These are phyloP conservation scores for Carex kokanica DNA, from an alignment of 176 grass and related monocot species.

Conservation along the genomic window DNA sequence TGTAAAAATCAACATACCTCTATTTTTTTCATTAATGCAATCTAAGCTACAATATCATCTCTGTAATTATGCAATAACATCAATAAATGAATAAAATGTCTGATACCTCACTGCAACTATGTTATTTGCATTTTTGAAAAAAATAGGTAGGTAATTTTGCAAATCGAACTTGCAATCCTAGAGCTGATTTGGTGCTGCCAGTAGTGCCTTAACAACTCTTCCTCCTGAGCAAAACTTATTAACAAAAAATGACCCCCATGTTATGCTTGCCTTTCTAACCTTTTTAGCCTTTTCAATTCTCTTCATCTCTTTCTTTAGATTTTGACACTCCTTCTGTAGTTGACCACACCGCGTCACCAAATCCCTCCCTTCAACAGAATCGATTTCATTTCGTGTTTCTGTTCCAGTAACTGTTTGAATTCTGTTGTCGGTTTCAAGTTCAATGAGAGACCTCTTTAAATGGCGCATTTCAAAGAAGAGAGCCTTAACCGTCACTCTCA, in stretches of 20 bases:
- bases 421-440: neutral
- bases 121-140: neutral
- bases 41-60: neutral
- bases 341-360: neutral
- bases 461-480: constrained; percentile 95
- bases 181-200: neutral
- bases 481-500: constrained; percentile 74
- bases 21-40: neutral
- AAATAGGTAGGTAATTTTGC: neutral
- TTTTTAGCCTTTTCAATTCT: neutral
- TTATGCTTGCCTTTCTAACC: neutral
- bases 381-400: constrained; percentile 1
- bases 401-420: neutral
- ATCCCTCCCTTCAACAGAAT: neutral
- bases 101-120: neutral
- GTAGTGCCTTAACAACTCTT: constrained; percentile 3
- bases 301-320: constrained; percentile 13
- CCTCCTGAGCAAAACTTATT: neutral
- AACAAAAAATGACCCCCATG: constrained; percentile 8
- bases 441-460: constrained; percentile 35
- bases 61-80: neutral
- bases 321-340: neutral
- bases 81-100: neutral
- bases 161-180: neutral
- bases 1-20: neutral